Evolutionary conservation across 2,329 filamentous ascomycete species (phyloP), one percentile per base, ranked within the genome.

Genomic region (Teratosphaeria destructans): DNA sequence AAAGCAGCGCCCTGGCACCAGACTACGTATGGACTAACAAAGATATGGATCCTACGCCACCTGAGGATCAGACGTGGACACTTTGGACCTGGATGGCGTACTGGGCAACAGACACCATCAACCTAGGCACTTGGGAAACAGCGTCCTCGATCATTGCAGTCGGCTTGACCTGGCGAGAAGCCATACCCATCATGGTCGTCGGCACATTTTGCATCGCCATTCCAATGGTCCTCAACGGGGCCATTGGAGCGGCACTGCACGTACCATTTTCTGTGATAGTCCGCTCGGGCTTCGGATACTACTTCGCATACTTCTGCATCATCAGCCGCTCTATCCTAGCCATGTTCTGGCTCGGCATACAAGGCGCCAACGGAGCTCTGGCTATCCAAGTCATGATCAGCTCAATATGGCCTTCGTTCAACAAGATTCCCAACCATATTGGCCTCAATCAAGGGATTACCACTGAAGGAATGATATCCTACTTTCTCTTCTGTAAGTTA

Each of bases 121-220:
- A 75, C 61, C 57, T 74, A 56, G 70, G 69, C 35, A 65, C 58
- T 54, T 70, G 68, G 68, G 63, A 68, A 57, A 64, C 78, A 8
- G 79, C 77, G 3, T 75, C 74, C 37, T 75, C 76, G 54, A 78
- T 81, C 60, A 71, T 81, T 11, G 74, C 77, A 11, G 75, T 80
- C 27, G 81, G 82, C 2, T 72, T 85, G 23, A 79, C 75, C 58
- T 84, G 81, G 75, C 74, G 77, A 55, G 82, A 85, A 66, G 79
- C 79, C 3, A 75, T 82, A 56, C 76, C 72, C 52, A 84, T 82
- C 43, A 77, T 80, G 56, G 78, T 77, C 6, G 67, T 80, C 7
- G 76, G 72, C 10, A 80, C 79, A 70, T 77, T 79, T 66, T 78
- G 80, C 61, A 76, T 82, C 49, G 79, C 78, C 37, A 74, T 82